Evolutionary conservation across 108 stramenopile species (phyloP), one percentile per base, ranked within the genome.

Genomic region (Skeletonema costatum): DNA sequence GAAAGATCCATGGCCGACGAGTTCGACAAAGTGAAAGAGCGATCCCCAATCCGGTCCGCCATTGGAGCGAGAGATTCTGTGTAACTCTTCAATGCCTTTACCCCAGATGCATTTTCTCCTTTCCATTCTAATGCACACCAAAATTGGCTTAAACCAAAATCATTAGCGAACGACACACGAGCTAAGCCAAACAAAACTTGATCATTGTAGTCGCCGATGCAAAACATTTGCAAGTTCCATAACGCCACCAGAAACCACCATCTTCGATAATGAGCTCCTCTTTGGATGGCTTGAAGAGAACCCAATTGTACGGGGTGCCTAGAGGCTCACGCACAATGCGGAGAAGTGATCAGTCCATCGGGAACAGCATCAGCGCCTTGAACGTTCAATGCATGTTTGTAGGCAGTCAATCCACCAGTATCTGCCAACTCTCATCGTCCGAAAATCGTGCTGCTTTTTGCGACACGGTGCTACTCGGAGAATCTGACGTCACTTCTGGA

Each of bases 291-390:
- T 68, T 56, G 59, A 68, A 75, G 1, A 75, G 41, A 11, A 75
- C 75, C 75, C 75, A 75, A 38, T 75, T 75, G 36, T 75, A 75
- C 1, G 75, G 75, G 41, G 68, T 35, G 14, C 75, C 75, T 32
- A 68, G 41, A 41, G 59, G 64, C 44, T 75, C 53, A 16, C 67
- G 59, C 30, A 75, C 75, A 62, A 66, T 68, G 9, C 9, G 13
- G 10, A 75, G 65, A 14, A 75, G 56, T n/a, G 67, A 53, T 33
- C n/a, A 41, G 10, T 32, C 60, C 75, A 61, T 31, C 60, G 33
- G 75, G 75, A 8, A 75, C 51, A 46, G 33, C 75, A 36, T 59
- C 58, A 29, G 59, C 21, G 16, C 68, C 75, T 68, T 75, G 66
- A 3, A 44, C 67, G 12, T 74, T 21, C 35, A 68, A 29, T 5